phyloP scores from a whole-genome alignment of 805 yeast genomes.

The Debaryomyces maramus region DNA sequence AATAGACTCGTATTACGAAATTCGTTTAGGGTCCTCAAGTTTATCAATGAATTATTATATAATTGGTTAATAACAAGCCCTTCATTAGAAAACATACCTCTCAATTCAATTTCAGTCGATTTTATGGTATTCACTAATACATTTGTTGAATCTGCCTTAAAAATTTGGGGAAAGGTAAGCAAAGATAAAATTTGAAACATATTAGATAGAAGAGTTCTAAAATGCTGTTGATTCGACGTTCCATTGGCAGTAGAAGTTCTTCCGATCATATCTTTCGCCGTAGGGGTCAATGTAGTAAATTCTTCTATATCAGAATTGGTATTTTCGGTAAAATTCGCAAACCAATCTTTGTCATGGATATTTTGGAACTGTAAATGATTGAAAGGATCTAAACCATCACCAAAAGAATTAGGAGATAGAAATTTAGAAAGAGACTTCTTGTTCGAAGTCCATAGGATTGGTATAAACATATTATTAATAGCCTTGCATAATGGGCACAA shows the following conservation, averaged over 20 bases:
- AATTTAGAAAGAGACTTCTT: slow-evolving; percentile 27
- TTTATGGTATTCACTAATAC: slow-evolving; percentile 58
- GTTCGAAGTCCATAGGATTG: slow-evolving; percentile 62
- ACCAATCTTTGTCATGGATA: slow-evolving; percentile 25
- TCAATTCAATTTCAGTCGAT: slow-evolving; percentile 61
- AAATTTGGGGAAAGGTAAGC: slow-evolving; percentile 38
- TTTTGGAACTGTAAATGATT: slow-evolving; percentile 13
- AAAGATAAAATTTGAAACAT: slow-evolving; percentile 37
- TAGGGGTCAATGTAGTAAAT: slow-evolving; percentile 23
- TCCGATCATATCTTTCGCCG: slow-evolving; percentile 30
- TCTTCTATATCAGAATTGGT: slow-evolving; percentile 24
- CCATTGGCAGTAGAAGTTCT: slow-evolving; percentile 12
- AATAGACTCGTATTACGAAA: slow-evolving; percentile 35
- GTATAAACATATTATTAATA: slow-evolving; percentile 79
- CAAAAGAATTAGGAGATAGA: slow-evolving; percentile 13
- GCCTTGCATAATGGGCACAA: slow-evolving; percentile 91
- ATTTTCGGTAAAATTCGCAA: slow-evolving; percentile 18
- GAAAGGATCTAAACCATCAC: slow-evolving; percentile 12
- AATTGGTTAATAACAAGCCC: slow-evolving; percentile 55
- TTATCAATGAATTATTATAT: slow-evolving; percentile 59
- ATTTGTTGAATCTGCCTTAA: slow-evolving; percentile 34
- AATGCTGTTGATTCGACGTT: slow-evolving; percentile 22
- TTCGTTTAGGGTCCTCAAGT: slow-evolving; percentile 51
- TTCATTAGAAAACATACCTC: slow-evolving; percentile 49
- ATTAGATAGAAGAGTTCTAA: slow-evolving; percentile 28